These are phyloP conservation scores for Aspergillus brasiliensis DNA, from an alignment of 2,329 filamentous ascomycete species.

Conservation along the genomic window DNA sequence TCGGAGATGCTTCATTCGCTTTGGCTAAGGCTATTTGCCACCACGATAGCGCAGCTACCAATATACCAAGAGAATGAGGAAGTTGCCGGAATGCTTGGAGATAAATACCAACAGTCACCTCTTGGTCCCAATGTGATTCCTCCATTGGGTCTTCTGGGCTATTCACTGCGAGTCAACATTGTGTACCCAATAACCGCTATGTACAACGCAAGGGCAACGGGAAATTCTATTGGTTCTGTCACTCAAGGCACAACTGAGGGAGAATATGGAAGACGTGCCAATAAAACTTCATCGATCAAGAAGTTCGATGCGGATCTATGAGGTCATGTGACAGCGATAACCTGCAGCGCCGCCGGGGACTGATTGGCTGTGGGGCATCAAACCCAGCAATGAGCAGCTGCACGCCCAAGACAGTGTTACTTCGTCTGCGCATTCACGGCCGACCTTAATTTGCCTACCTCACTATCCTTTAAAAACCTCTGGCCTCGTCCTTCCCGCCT, in stretches of 20 bases:
- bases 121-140: too few species aligned
- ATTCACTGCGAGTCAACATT: too few species aligned
- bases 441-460: background rate
- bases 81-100: too few species aligned
- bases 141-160: too few species aligned
- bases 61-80: too few species aligned
- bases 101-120: too few species aligned
- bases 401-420: conserved; percentile 3
- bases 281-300: background rate
- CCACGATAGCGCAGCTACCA: too few species aligned
- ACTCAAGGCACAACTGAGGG: background rate
- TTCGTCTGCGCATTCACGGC: conserved; percentile 12
- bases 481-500: background rate
- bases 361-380: conserved; percentile 24
- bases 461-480: background rate
- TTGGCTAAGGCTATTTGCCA: too few species aligned
- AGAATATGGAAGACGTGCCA: background rate
- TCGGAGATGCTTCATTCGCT: too few species aligned
- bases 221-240: background rate
- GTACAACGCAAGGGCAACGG: background rate
- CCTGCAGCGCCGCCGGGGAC: conserved; percentile 4
- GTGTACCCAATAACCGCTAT: too few species aligned
- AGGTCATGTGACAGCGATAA: conserved; percentile 14
- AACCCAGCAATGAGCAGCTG: conserved; percentile 8
- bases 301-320: background rate